phyloP scores from a whole-genome alignment of 352 stramenopile genomes.

The Phytophthora boehmeriae region DNA sequence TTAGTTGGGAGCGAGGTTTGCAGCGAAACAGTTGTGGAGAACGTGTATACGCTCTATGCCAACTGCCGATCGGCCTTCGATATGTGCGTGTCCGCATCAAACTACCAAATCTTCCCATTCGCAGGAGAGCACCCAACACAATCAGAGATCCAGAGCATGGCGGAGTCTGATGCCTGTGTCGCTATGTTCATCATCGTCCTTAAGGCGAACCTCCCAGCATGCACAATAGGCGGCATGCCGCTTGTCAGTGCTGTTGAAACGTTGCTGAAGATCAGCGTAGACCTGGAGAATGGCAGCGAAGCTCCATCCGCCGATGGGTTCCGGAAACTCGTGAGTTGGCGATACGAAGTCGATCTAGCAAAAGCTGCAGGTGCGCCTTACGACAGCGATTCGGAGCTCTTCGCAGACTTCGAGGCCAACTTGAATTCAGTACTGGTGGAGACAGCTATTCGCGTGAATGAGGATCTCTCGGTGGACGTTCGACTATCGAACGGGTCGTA shows the following conservation, averaged over 20 bases:
- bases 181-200: constrained; percentile 64
- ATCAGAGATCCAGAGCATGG: constrained; percentile 59
- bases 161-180: constrained; percentile 48
- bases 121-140: constrained; percentile 48
- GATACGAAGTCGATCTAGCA: constrained; percentile 55
- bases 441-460: constrained; percentile 40
- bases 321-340: constrained; percentile 50
- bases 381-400: constrained; percentile 49
- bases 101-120: constrained; percentile 75
- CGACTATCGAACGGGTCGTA: constrained; percentile 34
- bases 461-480: constrained; percentile 35
- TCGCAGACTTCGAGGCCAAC: constrained; percentile 48
- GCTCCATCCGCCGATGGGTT: constrained; percentile 39
- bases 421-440: constrained; percentile 33
- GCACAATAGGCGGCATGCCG: constrained; percentile 53
- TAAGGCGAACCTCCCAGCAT: constrained; percentile 51
- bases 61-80: constrained; percentile 65
- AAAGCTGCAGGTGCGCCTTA: constrained; percentile 41
- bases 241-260: constrained; percentile 58
- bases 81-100: constrained; percentile 50
- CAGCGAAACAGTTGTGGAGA: constrained; percentile 43
- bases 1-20: constrained; percentile 47
- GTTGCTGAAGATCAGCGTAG: constrained; percentile 64
- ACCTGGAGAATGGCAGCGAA: constrained; percentile 29
- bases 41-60: constrained; percentile 56